phyloP scores from a whole-genome alignment of 2,329 filamentous ascomycete genomes.

The Botryotinia calthae region DNA sequence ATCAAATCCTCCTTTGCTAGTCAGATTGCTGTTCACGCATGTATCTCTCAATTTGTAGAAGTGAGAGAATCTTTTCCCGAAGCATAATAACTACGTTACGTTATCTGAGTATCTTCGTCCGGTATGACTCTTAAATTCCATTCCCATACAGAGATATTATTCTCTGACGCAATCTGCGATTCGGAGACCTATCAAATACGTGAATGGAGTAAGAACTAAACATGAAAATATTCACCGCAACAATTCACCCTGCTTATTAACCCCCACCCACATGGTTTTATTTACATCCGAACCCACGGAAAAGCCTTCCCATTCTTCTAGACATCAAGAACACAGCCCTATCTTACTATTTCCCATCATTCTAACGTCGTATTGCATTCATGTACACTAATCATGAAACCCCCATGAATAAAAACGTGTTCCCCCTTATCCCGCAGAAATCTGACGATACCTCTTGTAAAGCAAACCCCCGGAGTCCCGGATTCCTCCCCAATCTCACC shows the following conservation, averaged over 20 bases:
- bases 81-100: neutral
- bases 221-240: neutral
- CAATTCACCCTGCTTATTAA: neutral
- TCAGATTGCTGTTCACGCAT: neutral
- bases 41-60: neutral
- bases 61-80: neutral
- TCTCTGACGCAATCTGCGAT: neutral
- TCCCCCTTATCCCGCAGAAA: neutral
- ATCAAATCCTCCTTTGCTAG: neutral
- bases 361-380: neutral
- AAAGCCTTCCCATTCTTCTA: neutral
- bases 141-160: neutral
- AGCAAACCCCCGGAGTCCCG: neutral
- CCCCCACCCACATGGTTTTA: neutral
- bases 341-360: neutral
- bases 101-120: neutral
- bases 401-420: neutral
- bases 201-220: neutral
- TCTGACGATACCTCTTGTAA: neutral
- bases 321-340: conserved; percentile 1
- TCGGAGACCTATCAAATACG: neutral
- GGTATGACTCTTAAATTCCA: conserved; percentile 5
- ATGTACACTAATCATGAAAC: neutral
- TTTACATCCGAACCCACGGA: neutral
- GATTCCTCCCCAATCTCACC: neutral